phyloP scores from a whole-genome alignment of 148 eudicot genomes.

The Dianthus caryophyllus region DNA sequence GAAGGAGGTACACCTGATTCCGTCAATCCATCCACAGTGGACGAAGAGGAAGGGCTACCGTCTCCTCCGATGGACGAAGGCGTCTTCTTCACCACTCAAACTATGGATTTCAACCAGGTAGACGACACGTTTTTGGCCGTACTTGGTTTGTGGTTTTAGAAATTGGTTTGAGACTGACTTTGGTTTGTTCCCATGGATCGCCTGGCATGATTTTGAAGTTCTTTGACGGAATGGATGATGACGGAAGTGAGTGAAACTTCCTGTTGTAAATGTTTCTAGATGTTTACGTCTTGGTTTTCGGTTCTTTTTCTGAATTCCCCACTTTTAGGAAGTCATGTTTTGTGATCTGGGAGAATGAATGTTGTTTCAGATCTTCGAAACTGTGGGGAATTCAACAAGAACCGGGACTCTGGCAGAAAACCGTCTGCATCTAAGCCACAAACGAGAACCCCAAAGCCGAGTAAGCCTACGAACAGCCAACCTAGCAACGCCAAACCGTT shows the following conservation, averaged over 20 bases:
- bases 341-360: constrained; percentile 27
- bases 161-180: constrained; percentile 36
- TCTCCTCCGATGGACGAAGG: constrained; percentile 94
- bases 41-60: constrained; percentile 90
- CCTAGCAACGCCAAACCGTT: constrained; percentile 59
- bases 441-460: constrained; percentile 39
- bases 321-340: constrained; percentile 29
- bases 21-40: constrained; percentile 69
- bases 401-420: constrained; percentile 48
- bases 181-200: constrained; percentile 22
- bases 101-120: constrained; percentile 72
- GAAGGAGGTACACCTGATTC: constrained; percentile 75
- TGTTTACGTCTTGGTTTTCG: constrained; percentile 8
- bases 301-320: constrained; percentile 49
- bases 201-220: constrained; percentile 42
- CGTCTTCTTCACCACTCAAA: constrained; percentile 47
- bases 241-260: constrained; percentile 80
- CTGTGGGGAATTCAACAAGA: constrained; percentile 62
- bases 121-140: constrained; percentile 6
- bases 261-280: constrained; percentile 31
- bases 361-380: constrained; percentile 73
- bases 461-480: constrained; percentile 37
- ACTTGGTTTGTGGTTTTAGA: background rate
- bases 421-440: constrained; percentile 39
- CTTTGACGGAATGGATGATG: constrained; percentile 90